Conservation (phyloP, 257 asterid species). For the Lithospermum erythrorhizon region DNA sequence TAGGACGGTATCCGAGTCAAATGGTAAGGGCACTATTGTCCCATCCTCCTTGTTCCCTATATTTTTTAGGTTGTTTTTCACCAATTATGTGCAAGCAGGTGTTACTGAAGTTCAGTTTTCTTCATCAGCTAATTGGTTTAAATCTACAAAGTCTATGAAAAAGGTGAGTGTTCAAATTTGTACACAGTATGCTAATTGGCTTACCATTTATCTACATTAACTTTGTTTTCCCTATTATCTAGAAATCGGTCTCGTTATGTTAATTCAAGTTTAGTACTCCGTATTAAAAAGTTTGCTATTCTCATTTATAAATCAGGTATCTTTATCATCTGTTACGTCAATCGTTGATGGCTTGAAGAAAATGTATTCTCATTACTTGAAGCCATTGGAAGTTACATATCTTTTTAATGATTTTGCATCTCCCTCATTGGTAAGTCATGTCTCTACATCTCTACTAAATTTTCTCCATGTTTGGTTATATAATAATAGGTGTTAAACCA, state of each 20-base stretch:
- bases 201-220: background rate
- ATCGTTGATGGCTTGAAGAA: slow-evolving; percentile 88
- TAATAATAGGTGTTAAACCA: no score
- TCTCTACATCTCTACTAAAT: slow-evolving; percentile 8
- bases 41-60: background rate
- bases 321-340: slow-evolving; percentile 77
- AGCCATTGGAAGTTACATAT: slow-evolving; percentile 76
- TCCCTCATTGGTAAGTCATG: slow-evolving; percentile 60
- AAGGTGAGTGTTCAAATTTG: slow-evolving; percentile 34
- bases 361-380: slow-evolving; percentile 72
- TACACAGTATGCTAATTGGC: background rate
- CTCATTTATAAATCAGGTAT: slow-evolving; percentile 33
- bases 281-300: background rate
- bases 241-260: no score
- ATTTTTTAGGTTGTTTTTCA: slow-evolving; percentile 2
- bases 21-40: background rate
- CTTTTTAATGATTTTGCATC: slow-evolving; percentile 83
- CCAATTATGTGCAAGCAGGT: slow-evolving; percentile 38
- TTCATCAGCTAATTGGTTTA: slow-evolving; percentile 82
- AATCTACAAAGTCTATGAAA: slow-evolving; percentile 75
- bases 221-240: background rate
- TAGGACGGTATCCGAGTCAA: background rate
- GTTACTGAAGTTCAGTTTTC: slow-evolving; percentile 46
- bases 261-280: no score
- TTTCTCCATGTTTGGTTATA: background rate